Evolutionary conservation across 2,329 filamentous ascomycete species (phyloP), one percentile per base, ranked within the genome.

Genomic region (Knoxdaviesia capensis): DNA sequence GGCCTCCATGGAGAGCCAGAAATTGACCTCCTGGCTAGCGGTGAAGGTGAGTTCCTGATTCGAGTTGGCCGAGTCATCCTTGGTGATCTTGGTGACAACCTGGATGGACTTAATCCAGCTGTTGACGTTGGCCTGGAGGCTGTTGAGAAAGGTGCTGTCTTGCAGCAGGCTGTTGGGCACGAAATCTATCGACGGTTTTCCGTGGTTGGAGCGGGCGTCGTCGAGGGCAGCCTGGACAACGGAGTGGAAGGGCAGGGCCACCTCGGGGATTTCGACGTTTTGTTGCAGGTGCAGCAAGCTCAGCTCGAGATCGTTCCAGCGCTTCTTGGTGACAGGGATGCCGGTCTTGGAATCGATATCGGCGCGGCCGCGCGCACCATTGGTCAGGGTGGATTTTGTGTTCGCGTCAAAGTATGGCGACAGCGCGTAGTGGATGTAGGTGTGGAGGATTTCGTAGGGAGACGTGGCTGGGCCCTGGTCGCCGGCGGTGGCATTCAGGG

Each of bases 41-140:
- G 86, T 93, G 32, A 53, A 52, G 50, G 61, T 65, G 45, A 65
- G 64, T 44, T 65, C 62, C 47, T 64, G 62, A 43, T 57, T 60
- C 69, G 49, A 71, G 68, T 57, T 78, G 56, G 65, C 72, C 5
- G 67, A 65, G 1, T 84, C 77, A 52, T 98, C 90, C 53, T 86
- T 77, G 36, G 85, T 84, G 66, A 94, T 81, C 61, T 92, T 92
- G 35, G 90, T 98, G 51, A 94, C 92, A 39, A 80, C 80, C 57
- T 94, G 88, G 49, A 99, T 98, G 7, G 88, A 93, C 63, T 93
- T 93, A 63, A 98, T 98, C 90, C 90, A 99, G 48, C 80, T 79
- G 58, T 96, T 98, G 46, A 96, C 90, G 40, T 80, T 90, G 41
- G 83, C 80, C 56, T 96, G 90, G 34, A 99, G 67, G 51, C 80